A percentile compares a stretch with the other conserved stretches of the same genome.
Conservation (phyloP, 495 filamentous ascomycete species). For the Pyronema omphalodes region DNA sequence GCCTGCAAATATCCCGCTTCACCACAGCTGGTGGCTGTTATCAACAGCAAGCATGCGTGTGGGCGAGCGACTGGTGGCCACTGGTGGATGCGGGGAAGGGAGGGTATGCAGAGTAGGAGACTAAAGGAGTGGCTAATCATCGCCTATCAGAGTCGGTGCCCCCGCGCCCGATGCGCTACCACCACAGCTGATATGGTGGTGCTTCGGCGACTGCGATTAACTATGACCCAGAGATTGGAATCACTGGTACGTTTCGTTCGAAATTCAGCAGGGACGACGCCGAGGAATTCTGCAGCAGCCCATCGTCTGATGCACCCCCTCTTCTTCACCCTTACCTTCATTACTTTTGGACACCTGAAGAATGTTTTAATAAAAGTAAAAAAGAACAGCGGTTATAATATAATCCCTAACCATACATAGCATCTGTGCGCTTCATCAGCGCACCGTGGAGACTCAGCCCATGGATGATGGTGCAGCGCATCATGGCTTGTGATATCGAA, state of each 20-base stretch:
- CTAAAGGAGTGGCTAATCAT: too few relatives aligned
- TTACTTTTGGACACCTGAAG: too few relatives aligned
- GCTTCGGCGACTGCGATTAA: not conserved
- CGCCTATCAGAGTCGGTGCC: not conserved
- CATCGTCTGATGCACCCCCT: not conserved
- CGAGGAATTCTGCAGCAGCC: not conserved
- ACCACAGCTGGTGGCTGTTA: too few relatives aligned
- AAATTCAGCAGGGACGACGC: not conserved
- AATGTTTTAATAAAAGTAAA: too few relatives aligned
- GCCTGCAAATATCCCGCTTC: too few relatives aligned
- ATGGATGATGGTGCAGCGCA: too few relatives aligned
- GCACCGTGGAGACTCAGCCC: too few relatives aligned
- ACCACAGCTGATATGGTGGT: not conserved
- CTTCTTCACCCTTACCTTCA: not conserved
- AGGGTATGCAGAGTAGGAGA: not conserved
- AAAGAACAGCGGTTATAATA: too few relatives aligned
- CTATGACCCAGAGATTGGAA: not conserved
- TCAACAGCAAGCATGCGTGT: too few relatives aligned
- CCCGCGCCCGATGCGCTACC: not conserved
- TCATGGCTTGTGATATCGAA: too few relatives aligned
- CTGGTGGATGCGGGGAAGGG: not conserved
- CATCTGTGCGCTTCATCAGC: too few relatives aligned
- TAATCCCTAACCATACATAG: too few relatives aligned
- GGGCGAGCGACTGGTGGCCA: not conserved
- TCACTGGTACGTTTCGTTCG: not conserved